These are phyloP conservation scores for Leccinum rimulosum DNA, from an alignment of 768 basidiomycete genomes.

Conservation along the genomic window DNA sequence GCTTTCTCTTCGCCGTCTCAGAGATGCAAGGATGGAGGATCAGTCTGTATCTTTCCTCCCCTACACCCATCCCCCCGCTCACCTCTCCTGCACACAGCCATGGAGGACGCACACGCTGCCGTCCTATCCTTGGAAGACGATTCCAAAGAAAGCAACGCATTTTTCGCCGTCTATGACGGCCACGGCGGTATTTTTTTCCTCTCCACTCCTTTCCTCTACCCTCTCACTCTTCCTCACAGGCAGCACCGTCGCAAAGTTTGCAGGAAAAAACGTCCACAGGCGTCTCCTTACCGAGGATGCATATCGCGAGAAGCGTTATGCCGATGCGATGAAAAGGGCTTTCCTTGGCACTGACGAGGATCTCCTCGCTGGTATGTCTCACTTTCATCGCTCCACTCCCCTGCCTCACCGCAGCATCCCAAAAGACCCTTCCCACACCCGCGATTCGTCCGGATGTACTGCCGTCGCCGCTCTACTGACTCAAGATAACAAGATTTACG, in stretches of 20 bases:
- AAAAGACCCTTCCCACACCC: conserved; percentile 78
- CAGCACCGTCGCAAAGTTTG: conserved; percentile 79
- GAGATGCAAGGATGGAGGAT: conserved; percentile 99
- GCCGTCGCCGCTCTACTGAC: conserved; percentile 89
- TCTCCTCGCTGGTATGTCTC: conserved; percentile 69
- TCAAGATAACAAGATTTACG: conserved; percentile 70
- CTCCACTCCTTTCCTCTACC: background rate
- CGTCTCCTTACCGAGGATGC: conserved; percentile 69
- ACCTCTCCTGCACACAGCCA: conserved; percentile 50
- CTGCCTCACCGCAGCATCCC: conserved; percentile 4
- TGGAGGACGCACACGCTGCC: conserved; percentile 94
- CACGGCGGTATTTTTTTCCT: conserved; percentile 73
- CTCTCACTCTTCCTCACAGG: conserved; percentile 44
- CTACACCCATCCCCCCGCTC: background rate
- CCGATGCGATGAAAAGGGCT: conserved; percentile 76
- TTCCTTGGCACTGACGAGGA: conserved; percentile 96
- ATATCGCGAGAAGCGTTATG: conserved; percentile 70
- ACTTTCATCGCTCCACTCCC: conserved; percentile 1
- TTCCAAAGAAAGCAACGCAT: conserved; percentile 54
- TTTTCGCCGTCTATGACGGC: conserved; percentile 98
- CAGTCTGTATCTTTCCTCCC: conserved; percentile 55
- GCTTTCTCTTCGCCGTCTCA: conserved; percentile 72
- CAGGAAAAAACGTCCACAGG: conserved; percentile 80
- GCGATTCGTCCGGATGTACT: conserved; percentile 95
- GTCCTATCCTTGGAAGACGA: conserved; percentile 65